Evolutionary conservation across 306 rosid species (phyloP).

Genomic region (barrel medic (Medicago truncatula)): MtrunA17r5.0-ANR NC_053044.1:57549001-57549500

Average conservation of each 20-base stretch:
- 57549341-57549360: slow-evolving; percentile 62
- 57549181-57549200: not conserved
- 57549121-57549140: not conserved
- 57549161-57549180: not conserved
- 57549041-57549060: not conserved
- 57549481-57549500: slow-evolving; percentile 84
- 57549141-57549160: not conserved
- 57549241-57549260: no score
- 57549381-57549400: slow-evolving; percentile 93
- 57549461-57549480: slow-evolving; percentile 78
- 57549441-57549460: slow-evolving; percentile 83
- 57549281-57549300: slow-evolving; percentile 25
- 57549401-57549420: slow-evolving; percentile 85
- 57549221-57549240: no score
- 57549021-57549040: not conserved
- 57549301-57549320: slow-evolving; percentile 17
- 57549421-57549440: slow-evolving; percentile 83
- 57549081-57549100: not conserved
- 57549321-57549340: slow-evolving; percentile 35
- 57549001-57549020: not conserved
- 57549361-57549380: slow-evolving; percentile 86
- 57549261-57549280: slow-evolving; percentile 24
- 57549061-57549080: not conserved
- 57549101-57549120: not conserved
- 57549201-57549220: not conserved